Evolutionary conservation across 768 basidiomycete species (phyloP), one percentile per base, ranked within the genome.

Genomic region (Trametes gibbosa): DNA sequence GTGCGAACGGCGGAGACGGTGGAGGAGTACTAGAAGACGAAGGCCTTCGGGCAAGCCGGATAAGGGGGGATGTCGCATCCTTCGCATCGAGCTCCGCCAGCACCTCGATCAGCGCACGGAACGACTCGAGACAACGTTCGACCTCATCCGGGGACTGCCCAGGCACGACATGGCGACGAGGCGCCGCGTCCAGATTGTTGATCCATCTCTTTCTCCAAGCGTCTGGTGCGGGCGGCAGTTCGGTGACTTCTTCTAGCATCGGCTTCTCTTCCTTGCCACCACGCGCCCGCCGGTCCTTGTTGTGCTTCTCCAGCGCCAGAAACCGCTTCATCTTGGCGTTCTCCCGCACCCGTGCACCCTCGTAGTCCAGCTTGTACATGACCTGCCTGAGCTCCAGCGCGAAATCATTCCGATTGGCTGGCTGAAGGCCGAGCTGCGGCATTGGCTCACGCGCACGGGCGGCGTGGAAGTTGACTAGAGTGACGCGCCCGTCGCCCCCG

Each of bases 311-410:
- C n/a, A 69, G 67, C n/a, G 64, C 68, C 35, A 68, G 53, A 43
- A 70, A 71, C 13, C 69, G 68, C 16, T 69, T 65, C 2, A 68
- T 69, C 56, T 72, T 78, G 49, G 68, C 68, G 3, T 64, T 59
- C 62, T 80, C 80, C 45, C 59, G 70, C 53, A 67, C 62, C 19
- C 74, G 70, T 1, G 77, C 75, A 24, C 68, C 73, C 42, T 70
- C 62, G 52, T 74, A 77, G 65, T 84, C 75, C n/a, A 87, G 75
- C 62, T 80, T 75, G 69, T 77, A 83, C 65, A 76, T 79, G 60
- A 86, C 79, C 55, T 80, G 78, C 52, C 84, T 76, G 76, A 83
- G 80, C 61, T 86, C 86, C 58, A 76, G 40, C 16, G 66, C 69
- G 32, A 85, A 72, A 19, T 84, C 79, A 1, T 69, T 73, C 5